Percentiles rank a stretch among this genome's conserved stretches.
Evolutionary conservation across 306 rosid genomes (phyloP).

Genomic region (Castanopsis chinensis): DNA sequence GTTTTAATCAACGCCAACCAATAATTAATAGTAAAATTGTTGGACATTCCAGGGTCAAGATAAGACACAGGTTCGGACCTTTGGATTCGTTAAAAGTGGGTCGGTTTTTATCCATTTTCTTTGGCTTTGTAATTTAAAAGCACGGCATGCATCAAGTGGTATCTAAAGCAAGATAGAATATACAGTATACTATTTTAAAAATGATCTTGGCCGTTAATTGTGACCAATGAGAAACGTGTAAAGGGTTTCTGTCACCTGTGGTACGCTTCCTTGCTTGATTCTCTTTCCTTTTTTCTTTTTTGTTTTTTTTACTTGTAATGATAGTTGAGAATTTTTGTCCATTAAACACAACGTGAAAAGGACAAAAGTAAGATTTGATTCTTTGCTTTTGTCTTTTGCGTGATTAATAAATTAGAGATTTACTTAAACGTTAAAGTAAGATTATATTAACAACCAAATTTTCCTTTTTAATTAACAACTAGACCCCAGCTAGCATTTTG

Average conservation of each 20-base stretch:
- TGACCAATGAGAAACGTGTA: slow-evolving; percentile 7
- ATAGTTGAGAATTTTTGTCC: slow-evolving; percentile 31
- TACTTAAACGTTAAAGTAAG: background rate
- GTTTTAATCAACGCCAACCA: background rate
- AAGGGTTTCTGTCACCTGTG: background rate
- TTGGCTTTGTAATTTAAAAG: too few relatives aligned
- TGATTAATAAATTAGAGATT: background rate
- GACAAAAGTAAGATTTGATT: slow-evolving; percentile 22
- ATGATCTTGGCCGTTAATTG: background rate
- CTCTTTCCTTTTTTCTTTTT: slow-evolving; percentile 13
- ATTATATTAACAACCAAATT: background rate
- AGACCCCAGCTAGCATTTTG: background rate
- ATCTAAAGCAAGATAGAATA: slow-evolving; percentile 6
- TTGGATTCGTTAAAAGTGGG: too few relatives aligned
- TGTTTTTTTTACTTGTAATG: slow-evolving; percentile 25
- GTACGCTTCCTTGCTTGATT: slow-evolving; percentile 37
- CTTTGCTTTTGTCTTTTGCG: slow-evolving; percentile 19
- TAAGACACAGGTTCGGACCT: too few relatives aligned
- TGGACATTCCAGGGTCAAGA: too few relatives aligned
- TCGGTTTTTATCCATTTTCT: too few relatives aligned
- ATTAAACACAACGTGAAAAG: slow-evolving; percentile 11
- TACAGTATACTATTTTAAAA: slow-evolving; percentile 1
- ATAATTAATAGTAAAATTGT: too few relatives aligned
- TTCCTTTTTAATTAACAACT: background rate
- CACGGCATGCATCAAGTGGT: background rate